Conservation (phyloP, 2,329 filamentous ascomycete genomes). For the Thielaviopsis euricoi region DNA sequence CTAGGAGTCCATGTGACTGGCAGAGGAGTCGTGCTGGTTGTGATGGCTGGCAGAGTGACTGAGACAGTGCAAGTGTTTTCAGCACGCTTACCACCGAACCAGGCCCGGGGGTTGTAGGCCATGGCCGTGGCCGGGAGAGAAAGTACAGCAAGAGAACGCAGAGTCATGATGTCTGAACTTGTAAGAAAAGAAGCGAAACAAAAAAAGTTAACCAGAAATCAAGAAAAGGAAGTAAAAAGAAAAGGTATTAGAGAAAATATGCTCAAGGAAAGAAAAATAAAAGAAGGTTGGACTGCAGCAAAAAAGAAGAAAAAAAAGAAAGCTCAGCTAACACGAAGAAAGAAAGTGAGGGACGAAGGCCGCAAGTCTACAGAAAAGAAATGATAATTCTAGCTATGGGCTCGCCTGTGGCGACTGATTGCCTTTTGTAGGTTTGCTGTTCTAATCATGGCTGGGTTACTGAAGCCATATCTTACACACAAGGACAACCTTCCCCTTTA, state of each 20-base stretch:
- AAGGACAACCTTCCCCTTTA: not conserved
- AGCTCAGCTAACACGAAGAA: not conserved
- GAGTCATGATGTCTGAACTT: not conserved
- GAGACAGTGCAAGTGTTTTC: conserved; percentile 1
- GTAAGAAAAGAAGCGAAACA: not conserved
- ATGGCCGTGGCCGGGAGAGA: conserved; percentile 6
- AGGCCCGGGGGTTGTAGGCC: conserved; percentile 6
- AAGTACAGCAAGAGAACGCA: conserved; percentile 7
- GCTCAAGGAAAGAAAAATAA: not conserved
- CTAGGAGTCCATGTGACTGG: not conserved
- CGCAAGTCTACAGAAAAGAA: not conserved
- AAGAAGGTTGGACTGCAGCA: not conserved
- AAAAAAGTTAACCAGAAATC: not conserved
- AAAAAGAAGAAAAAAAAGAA: not conserved
- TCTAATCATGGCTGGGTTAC: not conserved
- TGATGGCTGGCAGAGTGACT: not conserved
- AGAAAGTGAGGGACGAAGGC: not conserved
- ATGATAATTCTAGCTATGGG: accelerated
- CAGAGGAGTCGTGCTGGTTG: not conserved
- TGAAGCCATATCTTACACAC: not conserved
- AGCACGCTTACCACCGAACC: conserved; percentile 1
- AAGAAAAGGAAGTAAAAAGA: not conserved
- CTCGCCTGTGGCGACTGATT: not conserved
- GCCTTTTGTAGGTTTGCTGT: not conserved
- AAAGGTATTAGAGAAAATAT: not conserved